Evolutionary conservation across 129 eudicot species (phyloP), one percentile per base, ranked within the genome.

Genomic region (Tanacetum coccineum): DNA sequence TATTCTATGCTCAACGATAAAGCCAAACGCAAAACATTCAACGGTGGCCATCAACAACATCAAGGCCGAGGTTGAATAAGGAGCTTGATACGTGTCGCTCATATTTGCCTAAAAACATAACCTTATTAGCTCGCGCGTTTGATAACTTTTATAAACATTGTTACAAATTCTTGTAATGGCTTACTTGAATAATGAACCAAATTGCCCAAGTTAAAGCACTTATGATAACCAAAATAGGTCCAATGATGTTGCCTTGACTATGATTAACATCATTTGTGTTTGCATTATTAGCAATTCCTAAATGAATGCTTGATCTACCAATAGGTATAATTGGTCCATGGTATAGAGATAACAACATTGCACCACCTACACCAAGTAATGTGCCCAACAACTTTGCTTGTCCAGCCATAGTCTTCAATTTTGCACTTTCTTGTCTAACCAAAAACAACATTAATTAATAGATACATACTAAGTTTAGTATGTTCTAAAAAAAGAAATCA

Each of bases 161-260:
- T 7, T 36, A 36, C 4, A 36, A 36, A 36, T 8, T 36, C 6
- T 6, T 36, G 15, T 9, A 8, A 13, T 52, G 20, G 20, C 70
- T 76, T 88, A 92, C 98, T 70, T 92, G 98, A 67, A 86, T 55
- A 13, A 88, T 77, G 66, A 84, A 77, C 95, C 96, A 86, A 13
- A 73, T 26, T 1, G 95, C 95, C 90, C 87, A 81, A 49, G 84
- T 74, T 25, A 89, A 40, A 40, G 87, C 71, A 46, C 90, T 86
- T 0, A 78, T n/a, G 28, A 86, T 75, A 64, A 89, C 78, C 2
- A 86, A 76, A 59, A 82, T 49, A 8, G 91, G 84, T 6, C 96
- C 96, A 2, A 88, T 53, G 70, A 80, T 40, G 61, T 74, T 78
- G 1, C 59, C 83, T 55, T 65, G 78, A 67, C 18, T 50, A 26